Percentiles rank a stretch among this genome's conserved stretches.
phyloP scores from a whole-genome alignment of 352 stramenopile species.

The Thalassiosira livingstoniorum region DNA sequence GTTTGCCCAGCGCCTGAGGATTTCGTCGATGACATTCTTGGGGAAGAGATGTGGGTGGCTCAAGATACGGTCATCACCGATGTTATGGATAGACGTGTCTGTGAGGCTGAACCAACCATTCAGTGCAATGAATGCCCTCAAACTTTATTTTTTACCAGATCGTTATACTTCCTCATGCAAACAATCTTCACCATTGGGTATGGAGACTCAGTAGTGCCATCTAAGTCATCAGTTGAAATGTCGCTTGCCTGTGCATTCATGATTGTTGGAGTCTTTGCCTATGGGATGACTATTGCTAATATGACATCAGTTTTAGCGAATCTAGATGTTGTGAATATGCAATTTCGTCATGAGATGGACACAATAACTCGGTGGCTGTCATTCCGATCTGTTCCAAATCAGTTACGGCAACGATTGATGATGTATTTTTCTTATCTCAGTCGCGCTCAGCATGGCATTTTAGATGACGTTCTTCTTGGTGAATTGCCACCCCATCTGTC shows the following conservation, averaged over 20 bases:
- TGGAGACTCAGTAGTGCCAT: conserved; percentile 69
- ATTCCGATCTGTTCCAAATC: conserved; percentile 51
- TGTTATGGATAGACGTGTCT: conserved; percentile 62
- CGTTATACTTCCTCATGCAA: conserved; percentile 80
- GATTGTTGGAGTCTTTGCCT: conserved; percentile 68
- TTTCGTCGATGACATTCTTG: conserved; percentile 52
- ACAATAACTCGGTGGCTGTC: conserved; percentile 60
- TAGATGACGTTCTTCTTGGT: conserved; percentile 63
- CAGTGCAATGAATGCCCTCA: conserved; percentile 65
- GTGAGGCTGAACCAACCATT: conserved; percentile 34
- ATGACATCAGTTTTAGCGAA: conserved; percentile 79
- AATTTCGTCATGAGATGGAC: conserved; percentile 73
- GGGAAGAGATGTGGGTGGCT: conserved; percentile 57
- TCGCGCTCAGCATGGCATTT: conserved; percentile 65
- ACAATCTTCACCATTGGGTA: conserved; percentile 83
- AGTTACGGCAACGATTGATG: conserved; percentile 51
- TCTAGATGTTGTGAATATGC: conserved; percentile 71
- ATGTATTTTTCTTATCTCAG: conserved; percentile 68
- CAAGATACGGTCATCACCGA: conserved; percentile 56
- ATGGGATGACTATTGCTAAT: conserved; percentile 75
- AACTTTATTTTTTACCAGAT: conserved; percentile 66
- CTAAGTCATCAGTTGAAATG: conserved; percentile 70
- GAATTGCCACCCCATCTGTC: conserved; percentile 57
- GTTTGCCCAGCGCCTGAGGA: conserved; percentile 53
- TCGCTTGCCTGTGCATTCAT: conserved; percentile 64